phyloP scores from a whole-genome alignment of 2,329 filamentous ascomycete species.

The Pseudopyrenochaeta lycopersici region DNA sequence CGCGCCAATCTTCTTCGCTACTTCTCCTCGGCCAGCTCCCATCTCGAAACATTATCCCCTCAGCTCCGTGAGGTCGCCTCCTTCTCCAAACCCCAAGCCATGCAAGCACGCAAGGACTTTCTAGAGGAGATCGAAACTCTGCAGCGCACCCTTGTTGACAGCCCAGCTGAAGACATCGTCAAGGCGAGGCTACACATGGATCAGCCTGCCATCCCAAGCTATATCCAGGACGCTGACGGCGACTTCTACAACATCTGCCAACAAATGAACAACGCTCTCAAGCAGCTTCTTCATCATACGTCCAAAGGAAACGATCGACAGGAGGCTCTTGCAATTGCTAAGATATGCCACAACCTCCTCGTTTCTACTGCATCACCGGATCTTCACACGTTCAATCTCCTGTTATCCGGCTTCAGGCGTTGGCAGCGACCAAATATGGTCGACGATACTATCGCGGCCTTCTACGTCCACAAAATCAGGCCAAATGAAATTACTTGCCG shows the following conservation, averaged over 20 bases:
- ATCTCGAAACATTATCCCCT: conserved; percentile 23
- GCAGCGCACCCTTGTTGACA: conserved; percentile 12
- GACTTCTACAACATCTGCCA: conserved; percentile 40
- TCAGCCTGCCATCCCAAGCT: conserved; percentile 37
- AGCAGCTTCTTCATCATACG: conserved; percentile 24
- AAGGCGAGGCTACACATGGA: conserved; percentile 12
- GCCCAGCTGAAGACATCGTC: conserved; percentile 18
- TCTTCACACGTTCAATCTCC: conserved; percentile 74
- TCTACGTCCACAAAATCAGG: conserved; percentile 51
- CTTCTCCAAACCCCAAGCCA: conserved; percentile 3
- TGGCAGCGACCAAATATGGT: conserved; percentile 36
- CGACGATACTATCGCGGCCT: conserved; percentile 39
- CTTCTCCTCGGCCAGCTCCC: conserved; percentile 3
- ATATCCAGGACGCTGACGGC: conserved; percentile 50
- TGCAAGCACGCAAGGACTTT: conserved; percentile 22
- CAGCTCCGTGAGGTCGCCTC: conserved; percentile 26
- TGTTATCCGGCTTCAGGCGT: conserved; percentile 69
- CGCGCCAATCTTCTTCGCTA: conserved; percentile 17
- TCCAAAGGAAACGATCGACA: conserved; percentile 17
- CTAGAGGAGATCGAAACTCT: conserved; percentile 23
- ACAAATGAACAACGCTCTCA: conserved; percentile 44
- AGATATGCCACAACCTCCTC: conserved; percentile 71
- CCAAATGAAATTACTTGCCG: conserved; percentile 57
- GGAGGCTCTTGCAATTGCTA: conserved; percentile 31
- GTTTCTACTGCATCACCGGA: conserved; percentile 68